Percentiles rank a stretch among this genome's conserved stretches.
Evolutionary conservation across 2,329 filamentous ascomycete species (phyloP).

Genomic region (Whalleya microplaca): DNA sequence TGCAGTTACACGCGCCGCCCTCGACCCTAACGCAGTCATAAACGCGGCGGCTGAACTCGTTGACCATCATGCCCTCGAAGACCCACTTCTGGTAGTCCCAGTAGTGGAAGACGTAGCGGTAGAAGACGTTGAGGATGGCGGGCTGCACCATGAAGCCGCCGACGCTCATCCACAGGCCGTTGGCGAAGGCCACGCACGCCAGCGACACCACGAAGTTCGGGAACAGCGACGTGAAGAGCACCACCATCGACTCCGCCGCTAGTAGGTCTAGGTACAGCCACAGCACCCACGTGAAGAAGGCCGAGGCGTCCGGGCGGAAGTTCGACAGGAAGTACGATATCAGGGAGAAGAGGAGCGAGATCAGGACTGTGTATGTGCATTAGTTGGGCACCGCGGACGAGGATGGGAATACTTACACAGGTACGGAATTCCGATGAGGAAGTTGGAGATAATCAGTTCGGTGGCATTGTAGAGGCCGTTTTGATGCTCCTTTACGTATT

Average conservation of each 20-base stretch:
- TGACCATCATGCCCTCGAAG: constrained; percentile 92
- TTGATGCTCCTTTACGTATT: constrained; percentile 75
- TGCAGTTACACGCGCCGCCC: constrained; percentile 65
- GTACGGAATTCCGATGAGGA: constrained; percentile 80
- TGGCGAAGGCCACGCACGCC: constrained; percentile 81
- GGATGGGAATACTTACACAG: constrained; percentile 54
- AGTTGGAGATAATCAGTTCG: constrained; percentile 76
- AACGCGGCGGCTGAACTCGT: constrained; percentile 70
- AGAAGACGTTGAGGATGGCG: constrained; percentile 77
- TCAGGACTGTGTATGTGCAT: constrained; percentile 56
- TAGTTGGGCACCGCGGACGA: not conserved
- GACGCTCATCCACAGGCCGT: constrained; percentile 88
- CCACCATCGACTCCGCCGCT: constrained; percentile 80
- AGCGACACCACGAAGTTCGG: constrained; percentile 81
- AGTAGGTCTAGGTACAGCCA: constrained; percentile 86
- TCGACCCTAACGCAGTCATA: constrained; percentile 58
- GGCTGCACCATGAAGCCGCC: constrained; percentile 80
- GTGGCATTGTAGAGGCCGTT: constrained; percentile 81
- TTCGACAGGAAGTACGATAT: constrained; percentile 81
- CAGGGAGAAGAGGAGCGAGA: constrained; percentile 73
- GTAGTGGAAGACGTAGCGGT: constrained; percentile 85
- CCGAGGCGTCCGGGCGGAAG: constrained; percentile 65
- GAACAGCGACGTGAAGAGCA: constrained; percentile 72
- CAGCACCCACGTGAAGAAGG: constrained; percentile 79
- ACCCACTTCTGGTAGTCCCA: constrained; percentile 88